These are phyloP conservation scores for Globisporangium acanthophoron DNA, from an alignment of 352 stramenopile species.

Conservation along the genomic window DNA sequence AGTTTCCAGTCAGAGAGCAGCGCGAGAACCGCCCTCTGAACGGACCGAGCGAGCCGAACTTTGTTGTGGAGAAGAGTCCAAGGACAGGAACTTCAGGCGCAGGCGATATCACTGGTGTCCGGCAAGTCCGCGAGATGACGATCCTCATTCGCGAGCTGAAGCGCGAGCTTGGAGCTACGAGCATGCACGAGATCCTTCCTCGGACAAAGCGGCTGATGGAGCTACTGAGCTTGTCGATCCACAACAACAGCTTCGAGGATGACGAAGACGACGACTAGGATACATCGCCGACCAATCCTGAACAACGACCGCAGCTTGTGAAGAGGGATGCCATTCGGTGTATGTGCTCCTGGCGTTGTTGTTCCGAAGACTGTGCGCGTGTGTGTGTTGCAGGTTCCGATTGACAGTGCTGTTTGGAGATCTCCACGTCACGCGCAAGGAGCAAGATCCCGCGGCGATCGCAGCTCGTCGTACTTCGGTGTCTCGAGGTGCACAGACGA, in stretches of 20 bases:
- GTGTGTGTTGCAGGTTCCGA: no score
- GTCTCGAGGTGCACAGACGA: conserved; percentile 19
- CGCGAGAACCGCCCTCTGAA: neutral
- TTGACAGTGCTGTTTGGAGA: no score
- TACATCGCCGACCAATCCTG: neutral
- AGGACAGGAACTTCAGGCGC: neutral
- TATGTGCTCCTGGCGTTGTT: neutral
- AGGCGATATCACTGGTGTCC: conserved; percentile 43
- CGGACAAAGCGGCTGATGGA: conserved; percentile 79
- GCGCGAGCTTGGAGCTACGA: conserved; percentile 63
- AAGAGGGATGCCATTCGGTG: neutral
- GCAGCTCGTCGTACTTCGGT: conserved; percentile 8
- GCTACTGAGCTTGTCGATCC: conserved; percentile 68
- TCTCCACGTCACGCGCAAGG: neutral
- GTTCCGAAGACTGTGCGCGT: no score
- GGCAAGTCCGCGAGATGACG: conserved; percentile 69
- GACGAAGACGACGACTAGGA: conserved; percentile 3
- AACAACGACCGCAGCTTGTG: neutral
- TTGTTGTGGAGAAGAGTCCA: conserved; percentile 47
- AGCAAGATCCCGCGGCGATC: neutral
- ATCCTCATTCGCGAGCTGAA: conserved; percentile 69
- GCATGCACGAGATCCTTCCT: conserved; percentile 71
- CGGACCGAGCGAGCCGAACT: conserved; percentile 32
- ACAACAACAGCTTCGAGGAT: conserved; percentile 21
- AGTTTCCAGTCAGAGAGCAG: neutral